Conservation (phyloP, 2,329 filamentous ascomycete genomes). For the Arthrobotrys sphaeroides region DNA sequence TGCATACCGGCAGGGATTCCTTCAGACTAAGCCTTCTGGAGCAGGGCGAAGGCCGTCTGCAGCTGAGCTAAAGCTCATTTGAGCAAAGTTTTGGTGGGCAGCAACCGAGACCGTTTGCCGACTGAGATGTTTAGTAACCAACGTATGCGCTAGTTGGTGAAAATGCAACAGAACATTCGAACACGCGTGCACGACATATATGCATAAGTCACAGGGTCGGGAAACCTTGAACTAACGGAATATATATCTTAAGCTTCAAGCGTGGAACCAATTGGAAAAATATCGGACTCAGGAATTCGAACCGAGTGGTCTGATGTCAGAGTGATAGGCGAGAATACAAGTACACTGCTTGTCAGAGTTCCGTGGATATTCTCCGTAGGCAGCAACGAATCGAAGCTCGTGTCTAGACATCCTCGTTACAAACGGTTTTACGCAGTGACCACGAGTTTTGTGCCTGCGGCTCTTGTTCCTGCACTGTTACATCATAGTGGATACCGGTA, state of each 20-base stretch:
- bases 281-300: neutral
- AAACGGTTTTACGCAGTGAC: neutral
- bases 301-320: neutral
- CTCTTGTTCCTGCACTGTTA: neutral
- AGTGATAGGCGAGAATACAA: neutral
- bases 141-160: neutral
- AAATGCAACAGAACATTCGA: neutral
- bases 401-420: neutral
- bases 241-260: neutral
- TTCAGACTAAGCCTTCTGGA: neutral
- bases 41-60: neutral
- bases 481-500: neutral
- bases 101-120: slow-evolving; percentile 31
- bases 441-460: neutral
- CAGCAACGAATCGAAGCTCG: neutral
- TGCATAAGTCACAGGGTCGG: neutral
- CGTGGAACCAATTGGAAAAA: neutral
- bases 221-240: neutral
- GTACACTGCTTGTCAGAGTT: neutral
- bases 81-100: neutral
- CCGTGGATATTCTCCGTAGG: neutral
- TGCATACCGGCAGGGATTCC: neutral
- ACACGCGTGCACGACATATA: neutral
- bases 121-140: neutral
- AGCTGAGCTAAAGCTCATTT: neutral